Evolutionary conservation across 1,284 basidiomycete species (phyloP).

Genomic region (Naganishia cerealis): DNA sequence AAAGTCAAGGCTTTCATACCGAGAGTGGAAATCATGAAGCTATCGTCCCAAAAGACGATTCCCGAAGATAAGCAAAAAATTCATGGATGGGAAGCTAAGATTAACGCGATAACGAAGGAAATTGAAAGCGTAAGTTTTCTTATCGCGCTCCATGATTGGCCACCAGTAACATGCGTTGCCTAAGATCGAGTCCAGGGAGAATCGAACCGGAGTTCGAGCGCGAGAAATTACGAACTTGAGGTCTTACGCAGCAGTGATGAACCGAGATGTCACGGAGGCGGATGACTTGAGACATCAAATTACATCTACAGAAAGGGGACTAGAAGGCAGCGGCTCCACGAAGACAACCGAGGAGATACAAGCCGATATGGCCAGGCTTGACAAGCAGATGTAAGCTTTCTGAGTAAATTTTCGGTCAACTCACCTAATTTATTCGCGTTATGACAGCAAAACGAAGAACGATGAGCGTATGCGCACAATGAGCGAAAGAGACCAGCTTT

Average conservation of each 20-base stretch:
- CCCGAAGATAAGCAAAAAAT: slow-evolving; percentile 57
- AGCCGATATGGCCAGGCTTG: slow-evolving; percentile 65
- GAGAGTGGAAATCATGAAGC: slow-evolving; percentile 62
- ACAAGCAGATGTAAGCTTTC: slow-evolving; percentile 66
- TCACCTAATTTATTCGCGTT: background rate
- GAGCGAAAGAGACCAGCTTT: slow-evolving; percentile 24
- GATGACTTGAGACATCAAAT: slow-evolving; percentile 68
- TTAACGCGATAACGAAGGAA: background rate
- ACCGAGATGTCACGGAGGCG: slow-evolving; percentile 66
- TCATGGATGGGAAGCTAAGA: slow-evolving; percentile 11
- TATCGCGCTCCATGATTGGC: background rate
- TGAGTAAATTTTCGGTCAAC: slow-evolving; percentile 1
- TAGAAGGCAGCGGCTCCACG: slow-evolving; percentile 69
- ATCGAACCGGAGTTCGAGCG: slow-evolving; percentile 46
- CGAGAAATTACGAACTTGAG: slow-evolving; percentile 67
- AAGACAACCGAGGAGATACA: slow-evolving; percentile 84
- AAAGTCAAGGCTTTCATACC: slow-evolving; percentile 62
- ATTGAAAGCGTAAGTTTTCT: slow-evolving; percentile 4
- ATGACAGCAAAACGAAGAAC: slow-evolving; percentile 60
- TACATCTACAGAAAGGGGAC: slow-evolving; percentile 65
- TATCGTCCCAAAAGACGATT: slow-evolving; percentile 62
- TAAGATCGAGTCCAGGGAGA: slow-evolving; percentile 40
- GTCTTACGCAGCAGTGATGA: slow-evolving; percentile 65
- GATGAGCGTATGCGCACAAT: slow-evolving; percentile 14
- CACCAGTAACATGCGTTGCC: background rate